These are phyloP conservation scores for Leccinum rimulosum DNA, from an alignment of 768 basidiomycete genomes.

Conservation along the genomic window DNA sequence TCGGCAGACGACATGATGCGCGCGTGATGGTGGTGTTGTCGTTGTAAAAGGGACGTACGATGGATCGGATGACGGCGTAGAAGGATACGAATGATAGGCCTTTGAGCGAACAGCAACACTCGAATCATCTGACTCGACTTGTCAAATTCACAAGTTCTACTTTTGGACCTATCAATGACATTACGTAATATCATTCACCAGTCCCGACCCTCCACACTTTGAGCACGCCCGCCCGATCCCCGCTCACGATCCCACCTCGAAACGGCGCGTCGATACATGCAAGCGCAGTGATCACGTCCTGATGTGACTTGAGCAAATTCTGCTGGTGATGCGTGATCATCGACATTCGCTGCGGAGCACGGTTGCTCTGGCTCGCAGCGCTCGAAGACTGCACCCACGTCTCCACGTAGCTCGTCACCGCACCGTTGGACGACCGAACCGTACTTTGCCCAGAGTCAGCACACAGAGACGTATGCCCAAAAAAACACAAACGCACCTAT, in stretches of 20 bases:
- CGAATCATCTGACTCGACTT: constrained; percentile 29
- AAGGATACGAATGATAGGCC: constrained; percentile 21
- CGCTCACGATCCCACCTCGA: constrained; percentile 88
- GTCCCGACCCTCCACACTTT: constrained; percentile 85
- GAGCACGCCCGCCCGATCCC: constrained; percentile 83
- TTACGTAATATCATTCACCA: constrained; percentile 32
- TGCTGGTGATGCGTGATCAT: constrained; percentile 82
- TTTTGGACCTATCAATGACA: constrained; percentile 22
- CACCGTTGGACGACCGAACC: constrained; percentile 36
- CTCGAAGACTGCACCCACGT: constrained; percentile 52
- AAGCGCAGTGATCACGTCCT: constrained; percentile 85
- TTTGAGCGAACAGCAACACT: constrained; percentile 27
- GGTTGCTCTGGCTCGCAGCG: constrained; percentile 51
- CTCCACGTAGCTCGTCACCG: constrained; percentile 56
- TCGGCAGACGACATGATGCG: constrained; percentile 50
- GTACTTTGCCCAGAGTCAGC: constrained; percentile 26
- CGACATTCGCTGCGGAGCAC: constrained; percentile 72
- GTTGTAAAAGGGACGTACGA: constrained; percentile 5
- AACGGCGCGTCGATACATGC: constrained; percentile 91
- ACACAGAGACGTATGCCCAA: too few relatives aligned
- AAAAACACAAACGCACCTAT: constrained; percentile 50
- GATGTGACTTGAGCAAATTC: constrained; percentile 80
- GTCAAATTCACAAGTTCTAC: constrained; percentile 2
- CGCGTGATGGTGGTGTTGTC: neutral
- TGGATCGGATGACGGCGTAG: constrained; percentile 13